Base-by-base conservation (phyloP, 2,329 filamentous ascomycete genomes). In the Colletotrichum sp. region DNA sequence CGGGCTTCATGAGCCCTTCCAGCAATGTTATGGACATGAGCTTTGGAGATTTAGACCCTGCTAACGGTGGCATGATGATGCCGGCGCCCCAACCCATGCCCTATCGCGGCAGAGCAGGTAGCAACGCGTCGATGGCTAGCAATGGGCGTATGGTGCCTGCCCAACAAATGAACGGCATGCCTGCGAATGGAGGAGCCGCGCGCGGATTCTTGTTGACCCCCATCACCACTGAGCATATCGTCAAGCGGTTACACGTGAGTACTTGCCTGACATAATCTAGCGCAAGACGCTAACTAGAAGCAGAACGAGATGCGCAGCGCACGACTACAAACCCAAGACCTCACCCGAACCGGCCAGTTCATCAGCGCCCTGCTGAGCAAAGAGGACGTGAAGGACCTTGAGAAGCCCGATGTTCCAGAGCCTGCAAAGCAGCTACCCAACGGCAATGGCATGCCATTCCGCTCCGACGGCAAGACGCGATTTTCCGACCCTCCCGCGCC, bases 401-500 rank as follows among this genome's bases (percentile, higher is more conserved):
- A 92, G 52, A 92, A 90, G 77, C 83, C 85, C 2, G 88, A 91
- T 18, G 80, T 79, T 2, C 79, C 85, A 3, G 90, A 92, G 64
- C 83, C 85, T 3, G 82, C 86, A 1, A 92, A 91, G 72, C 82
- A 84, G 15, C 83, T 88, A n/a, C 81, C 87, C 1, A 91, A 92
- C 75, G 90, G 90, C 28, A 89, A 88, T 76, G 85, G 83, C 28
- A 80, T 89, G 10, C 86, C 90, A 1, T 91, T 91, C 80, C 93
- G 95, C 79, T 86, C 92, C 24, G 96, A 98, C 81, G 88, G 93
- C 55, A 96, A 97, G 80, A 92, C 95, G 6, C 92, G 96, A 69
- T 99, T 98, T 83, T 97, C 95, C 2, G 96, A 98, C 74, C 96
- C 96, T 67, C 96, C 96, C 6, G 96, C 96, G 26, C 96, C 96